These are phyloP conservation scores for Neurospora terricola DNA, from an alignment of 495 filamentous ascomycete genomes.

Conservation along the genomic window DNA sequence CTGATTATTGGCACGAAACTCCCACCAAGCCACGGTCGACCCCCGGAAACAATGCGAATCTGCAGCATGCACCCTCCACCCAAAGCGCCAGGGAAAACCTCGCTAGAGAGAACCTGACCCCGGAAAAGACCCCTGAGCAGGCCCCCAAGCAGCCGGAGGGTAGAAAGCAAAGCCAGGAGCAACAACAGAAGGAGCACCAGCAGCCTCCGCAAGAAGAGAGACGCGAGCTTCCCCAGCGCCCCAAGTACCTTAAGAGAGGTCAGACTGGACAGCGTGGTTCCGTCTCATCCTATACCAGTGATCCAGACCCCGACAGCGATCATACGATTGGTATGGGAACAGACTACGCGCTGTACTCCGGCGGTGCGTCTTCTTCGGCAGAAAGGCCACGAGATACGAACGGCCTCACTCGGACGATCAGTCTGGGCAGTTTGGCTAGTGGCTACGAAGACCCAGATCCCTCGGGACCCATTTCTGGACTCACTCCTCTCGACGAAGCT, in stretches of 20 bases:
- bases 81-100: conserved; percentile 23
- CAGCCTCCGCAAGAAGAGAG: background rate
- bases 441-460: conserved; percentile 71
- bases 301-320: conserved; percentile 52
- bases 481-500: conserved; percentile 40
- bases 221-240: conserved; percentile 30
- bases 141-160: conserved; percentile 6
- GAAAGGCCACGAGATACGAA: conserved; percentile 46
- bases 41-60: background rate
- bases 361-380: conserved; percentile 57
- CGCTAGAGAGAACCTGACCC: conserved; percentile 39
- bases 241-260: conserved; percentile 63
- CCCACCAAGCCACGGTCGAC: conserved; percentile 12
- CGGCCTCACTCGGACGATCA: conserved; percentile 66
- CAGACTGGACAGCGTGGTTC: conserved; percentile 72
- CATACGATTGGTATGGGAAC: conserved; percentile 56
- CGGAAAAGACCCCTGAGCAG: conserved; percentile 12
- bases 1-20: background rate
- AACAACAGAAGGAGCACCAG: conserved; percentile 12
- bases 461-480: conserved; percentile 26
- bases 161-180: conserved; percentile 20
- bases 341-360: conserved; percentile 78
- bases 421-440: conserved; percentile 91
- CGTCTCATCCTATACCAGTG: conserved; percentile 60
- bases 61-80: conserved; percentile 10